A percentile compares a stretch with the other conserved stretches of the same genome.
phyloP scores from a whole-genome alignment of 2,329 filamentous ascomycete genomes.

The Exophiala alcalophila region DNA sequence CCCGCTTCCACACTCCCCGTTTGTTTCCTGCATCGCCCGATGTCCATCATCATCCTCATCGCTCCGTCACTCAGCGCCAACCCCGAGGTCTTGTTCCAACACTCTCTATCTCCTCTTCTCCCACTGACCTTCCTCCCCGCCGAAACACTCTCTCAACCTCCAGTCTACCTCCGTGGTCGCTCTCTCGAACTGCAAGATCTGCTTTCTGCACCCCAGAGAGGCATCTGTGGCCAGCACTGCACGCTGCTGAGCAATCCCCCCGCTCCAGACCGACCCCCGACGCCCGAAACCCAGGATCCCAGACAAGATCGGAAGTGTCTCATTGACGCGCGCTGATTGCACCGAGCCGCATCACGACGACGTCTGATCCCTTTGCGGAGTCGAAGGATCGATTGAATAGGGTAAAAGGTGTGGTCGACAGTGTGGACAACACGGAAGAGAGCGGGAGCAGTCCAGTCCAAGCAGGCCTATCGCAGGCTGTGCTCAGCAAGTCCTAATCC shows the following conservation, averaged over 20 bases:
- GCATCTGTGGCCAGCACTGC: neutral
- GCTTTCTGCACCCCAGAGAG: too few species aligned
- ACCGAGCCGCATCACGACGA: neutral
- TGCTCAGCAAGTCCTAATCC: constrained; percentile 10
- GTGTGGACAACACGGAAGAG: constrained; percentile 12
- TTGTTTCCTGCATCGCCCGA: constrained; percentile 14
- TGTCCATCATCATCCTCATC: too few species aligned
- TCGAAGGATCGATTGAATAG: constrained; percentile 9
- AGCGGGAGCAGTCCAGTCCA: constrained; percentile 7
- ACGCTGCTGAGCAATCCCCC: constrained; percentile 8
- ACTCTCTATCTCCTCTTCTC: too few species aligned
- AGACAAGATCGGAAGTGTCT: neutral
- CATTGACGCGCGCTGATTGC: neutral
- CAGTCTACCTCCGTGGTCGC: too few species aligned
- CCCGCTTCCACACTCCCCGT: constrained; percentile 17
- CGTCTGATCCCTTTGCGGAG: constrained; percentile 8
- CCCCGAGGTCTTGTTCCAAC: too few species aligned
- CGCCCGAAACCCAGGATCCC: too few species aligned
- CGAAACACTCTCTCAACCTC: too few species aligned
- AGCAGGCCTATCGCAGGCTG: constrained; percentile 10
- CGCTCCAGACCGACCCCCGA: too few species aligned
- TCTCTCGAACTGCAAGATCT: too few species aligned
- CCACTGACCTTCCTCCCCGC: too few species aligned
- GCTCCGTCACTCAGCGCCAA: too few species aligned
- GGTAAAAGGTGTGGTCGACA: constrained; percentile 8